These are phyloP conservation scores for Cardiospermum halicacabum DNA, from an alignment of 345 rosid species.

Conservation along the genomic window DNA sequence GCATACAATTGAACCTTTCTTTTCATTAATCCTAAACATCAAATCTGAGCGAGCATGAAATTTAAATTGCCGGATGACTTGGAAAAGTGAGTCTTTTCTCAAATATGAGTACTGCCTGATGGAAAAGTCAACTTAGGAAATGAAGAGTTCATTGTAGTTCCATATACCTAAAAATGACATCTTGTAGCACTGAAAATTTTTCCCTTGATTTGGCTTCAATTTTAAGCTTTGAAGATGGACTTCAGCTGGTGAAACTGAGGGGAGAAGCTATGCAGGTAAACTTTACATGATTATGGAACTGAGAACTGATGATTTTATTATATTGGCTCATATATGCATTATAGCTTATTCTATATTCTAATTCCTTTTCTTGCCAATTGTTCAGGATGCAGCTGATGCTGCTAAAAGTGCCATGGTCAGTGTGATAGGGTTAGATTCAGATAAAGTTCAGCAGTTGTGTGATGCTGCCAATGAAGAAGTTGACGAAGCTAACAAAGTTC, in stretches of 20 bases:
- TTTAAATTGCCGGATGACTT: neutral
- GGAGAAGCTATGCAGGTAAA: constrained; percentile 98
- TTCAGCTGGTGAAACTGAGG: constrained; percentile 87
- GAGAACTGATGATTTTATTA: neutral
- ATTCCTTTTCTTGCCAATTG: constrained; percentile 9
- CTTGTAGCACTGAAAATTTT: constrained; percentile 14
- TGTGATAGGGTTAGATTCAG: constrained; percentile 81
- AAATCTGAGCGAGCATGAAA: constrained; percentile 4
- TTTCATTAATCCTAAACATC: constrained; percentile 3
- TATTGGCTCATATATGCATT: neutral
- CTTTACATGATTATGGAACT: constrained; percentile 5
- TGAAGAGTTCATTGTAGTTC: neutral
- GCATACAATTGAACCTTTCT: neutral
- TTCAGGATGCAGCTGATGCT: constrained; percentile 96
- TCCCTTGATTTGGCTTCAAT: constrained; percentile 15
- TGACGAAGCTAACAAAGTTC: constrained; percentile 72
- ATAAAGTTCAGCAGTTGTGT: constrained; percentile 78
- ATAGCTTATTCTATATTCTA: constrained; percentile 10
- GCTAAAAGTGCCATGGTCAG: constrained; percentile 96
- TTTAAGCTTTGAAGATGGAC: constrained; percentile 91
- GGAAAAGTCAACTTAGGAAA: neutral
- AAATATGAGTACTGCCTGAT: neutral
- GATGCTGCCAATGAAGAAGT: constrained; percentile 95
- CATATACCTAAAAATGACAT: neutral
- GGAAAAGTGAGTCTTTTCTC: neutral